These are phyloP conservation scores for Fusarium succisae DNA, from an alignment of 2,329 filamentous ascomycete genomes.

Conservation along the genomic window DNA sequence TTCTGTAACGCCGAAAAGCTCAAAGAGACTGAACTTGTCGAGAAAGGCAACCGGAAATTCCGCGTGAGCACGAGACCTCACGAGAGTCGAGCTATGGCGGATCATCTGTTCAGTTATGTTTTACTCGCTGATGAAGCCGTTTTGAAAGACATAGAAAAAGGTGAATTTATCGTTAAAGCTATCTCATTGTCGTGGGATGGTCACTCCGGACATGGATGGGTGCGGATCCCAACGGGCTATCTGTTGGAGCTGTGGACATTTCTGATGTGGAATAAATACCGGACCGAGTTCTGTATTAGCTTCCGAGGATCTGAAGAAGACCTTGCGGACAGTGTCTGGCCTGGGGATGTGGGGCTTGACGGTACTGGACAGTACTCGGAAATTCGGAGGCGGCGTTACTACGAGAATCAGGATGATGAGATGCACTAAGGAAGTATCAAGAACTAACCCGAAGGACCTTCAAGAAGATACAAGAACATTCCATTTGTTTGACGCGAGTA, in stretches of 20 bases:
- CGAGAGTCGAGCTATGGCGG: background rate
- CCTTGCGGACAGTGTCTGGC: fast-evolving
- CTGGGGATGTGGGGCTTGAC: no score
- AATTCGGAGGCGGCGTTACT: no score
- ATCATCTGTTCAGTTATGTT: background rate
- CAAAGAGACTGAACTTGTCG: fast-evolving
- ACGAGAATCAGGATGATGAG: no score
- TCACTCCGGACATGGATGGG: background rate
- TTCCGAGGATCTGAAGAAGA: no score
- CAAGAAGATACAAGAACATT: no score
- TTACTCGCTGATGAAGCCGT: background rate
- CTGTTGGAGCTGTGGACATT: slow-evolving; percentile 11
- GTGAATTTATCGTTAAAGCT: background rate
- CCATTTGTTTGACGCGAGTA: no score
- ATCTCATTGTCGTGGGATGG: background rate
- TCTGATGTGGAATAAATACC: background rate
- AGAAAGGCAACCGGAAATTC: no score
- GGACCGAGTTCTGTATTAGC: no score
- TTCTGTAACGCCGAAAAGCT: background rate
- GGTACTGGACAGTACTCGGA: no score
- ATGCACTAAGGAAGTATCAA: no score
- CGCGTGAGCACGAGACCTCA: background rate
- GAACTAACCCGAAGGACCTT: no score
- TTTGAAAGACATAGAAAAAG: background rate
- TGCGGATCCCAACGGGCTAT: slow-evolving; percentile 4